Evolutionary conservation across 495 filamentous ascomycete genomes (phyloP), one percentile per base, ranked within the genome.

Genomic region (Hypoxylon fuscum): DNA sequence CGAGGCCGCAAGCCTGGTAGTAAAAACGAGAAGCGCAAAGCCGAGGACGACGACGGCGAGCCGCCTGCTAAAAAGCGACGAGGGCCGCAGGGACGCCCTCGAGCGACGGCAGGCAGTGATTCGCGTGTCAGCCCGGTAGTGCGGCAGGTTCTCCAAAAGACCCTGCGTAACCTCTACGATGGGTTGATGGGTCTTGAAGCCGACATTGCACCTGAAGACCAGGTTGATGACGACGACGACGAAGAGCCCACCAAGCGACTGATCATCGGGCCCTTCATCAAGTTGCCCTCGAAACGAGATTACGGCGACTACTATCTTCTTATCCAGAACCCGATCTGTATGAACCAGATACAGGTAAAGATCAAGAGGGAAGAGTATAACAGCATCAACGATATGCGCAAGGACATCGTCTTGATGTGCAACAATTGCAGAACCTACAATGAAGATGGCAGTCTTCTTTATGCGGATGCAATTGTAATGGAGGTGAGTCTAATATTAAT

Each of bases 301-400:
- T 98, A 94, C 72, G 88, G 90, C 5, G 93, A 97, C 66, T 98
- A 98, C 72, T 98, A 97, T 74, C 76, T 91, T 72, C 85, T 97
- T 73, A 98, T 98, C 72, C 84, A 87, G 64, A 87, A 88, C 23
- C 95, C 95, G 0, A 96, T 98, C 70, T 91, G 88, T 57, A 96
- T 97, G 87, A 92, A 95, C 32, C 86, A 90, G 75, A 96, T 98
- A 68, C 85, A 88, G 73, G 92, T 88, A 72, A 93, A 90, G 79
- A 96, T 98, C 74, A 96, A 96, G 79, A 91, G 89, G 62, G 89
- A 93, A 58, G 90, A 97, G 62, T 98, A 98, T 72, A 86, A 86
- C 61, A 89, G 81, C 68, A 74, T 97, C 53, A 86, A 79, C 59
- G 90, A 91, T 59, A 90, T 98, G 83, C 79, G 87, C 29, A 84